phyloP scores from a whole-genome alignment of 768 basidiomycete species.

The Brasilioporus rufonigricans region DNA sequence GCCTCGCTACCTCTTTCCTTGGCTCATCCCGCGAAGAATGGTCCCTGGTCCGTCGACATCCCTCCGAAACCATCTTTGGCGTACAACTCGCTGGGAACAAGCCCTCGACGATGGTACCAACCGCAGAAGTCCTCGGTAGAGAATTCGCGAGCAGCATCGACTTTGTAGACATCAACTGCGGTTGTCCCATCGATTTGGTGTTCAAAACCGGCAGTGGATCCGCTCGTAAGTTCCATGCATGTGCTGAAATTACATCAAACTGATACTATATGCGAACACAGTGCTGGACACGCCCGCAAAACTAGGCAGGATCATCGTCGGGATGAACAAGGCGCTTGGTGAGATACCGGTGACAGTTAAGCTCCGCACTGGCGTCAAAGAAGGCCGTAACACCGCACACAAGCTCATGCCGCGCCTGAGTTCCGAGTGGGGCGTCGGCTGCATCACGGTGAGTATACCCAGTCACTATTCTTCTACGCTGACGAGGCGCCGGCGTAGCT shows the following conservation, averaged over 20 bases:
- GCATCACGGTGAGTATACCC: constrained; percentile 38
- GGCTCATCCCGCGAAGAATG: constrained; percentile 90
- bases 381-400: constrained; percentile 81
- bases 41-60: constrained; percentile 88
- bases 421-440: constrained; percentile 46
- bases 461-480: neutral
- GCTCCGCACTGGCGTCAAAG: constrained; percentile 90
- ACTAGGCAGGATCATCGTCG: constrained; percentile 81
- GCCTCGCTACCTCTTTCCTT: constrained; percentile 87
- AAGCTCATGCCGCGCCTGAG: constrained; percentile 84
- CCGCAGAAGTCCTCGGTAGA: constrained; percentile 76
- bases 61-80: constrained; percentile 84
- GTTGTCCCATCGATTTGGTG: constrained; percentile 96
- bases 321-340: constrained; percentile 89
- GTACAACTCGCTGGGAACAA: constrained; percentile 92
- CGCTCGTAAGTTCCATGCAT: constrained; percentile 62
- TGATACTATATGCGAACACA: constrained; percentile 30
- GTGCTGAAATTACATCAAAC: neutral
- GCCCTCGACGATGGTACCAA: constrained; percentile 70
- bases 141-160: constrained; percentile 69
- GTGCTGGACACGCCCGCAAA: constrained; percentile 83
- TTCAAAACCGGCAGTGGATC: constrained; percentile 90
- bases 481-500: constrained; percentile 47
- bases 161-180: constrained; percentile 94
- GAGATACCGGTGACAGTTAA: constrained; percentile 91